Base-by-base conservation (phyloP, 106 monocot genomes). In the Platanthera zijinensis region DNA sequence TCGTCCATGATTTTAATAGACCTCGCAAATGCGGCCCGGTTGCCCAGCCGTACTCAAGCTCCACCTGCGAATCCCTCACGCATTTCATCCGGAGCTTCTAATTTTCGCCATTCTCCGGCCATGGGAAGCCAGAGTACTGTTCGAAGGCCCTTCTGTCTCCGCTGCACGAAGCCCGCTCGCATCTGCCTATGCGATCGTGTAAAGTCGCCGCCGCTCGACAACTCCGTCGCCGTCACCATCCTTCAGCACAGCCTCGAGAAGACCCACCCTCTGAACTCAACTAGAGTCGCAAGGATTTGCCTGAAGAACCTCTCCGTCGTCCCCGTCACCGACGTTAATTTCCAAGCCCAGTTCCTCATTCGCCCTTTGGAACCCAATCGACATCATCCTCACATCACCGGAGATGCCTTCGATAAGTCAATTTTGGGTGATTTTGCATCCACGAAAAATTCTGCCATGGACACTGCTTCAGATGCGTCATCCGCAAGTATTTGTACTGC, bases 181-280 rank as follows among this genome's bases (percentile, higher is more conserved):
- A 73, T 87, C 67, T 93, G 92, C 79, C 86, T 96, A 78, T 96
- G 93, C 74, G 82, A 80, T 57, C 90, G 93, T 47, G 45, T 92
- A 73, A 32, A 48, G 8, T 79, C 73, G 22, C 90, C 92, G n/a
- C 95, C 95, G 4, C 69, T 95, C 56, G 85, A 90, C 32, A 96
- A 87, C 78, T 45, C 82, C 48, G 80, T 93, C 83, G 74, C 74
- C 62, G 80, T 96, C 79, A 89, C 95, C 25, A 78, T 95, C 22
- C 87, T 95, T 21, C 95, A 92, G 76, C 92, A 95, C 84, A 76
- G 68, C 19, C 78, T 86, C n/a, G 95, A 92, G 86, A 83, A 52
- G 70, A 51, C 50, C 10, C 95, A 95, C 71, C 90, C 90, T 5
- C 95, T 96, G 39, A 96, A 96, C 73, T 93, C 95, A 75, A 72